Evolutionary conservation across 257 asterid species (phyloP), one percentile per base, ranked within the genome.

Genomic region (Solanum virginianum): DNA sequence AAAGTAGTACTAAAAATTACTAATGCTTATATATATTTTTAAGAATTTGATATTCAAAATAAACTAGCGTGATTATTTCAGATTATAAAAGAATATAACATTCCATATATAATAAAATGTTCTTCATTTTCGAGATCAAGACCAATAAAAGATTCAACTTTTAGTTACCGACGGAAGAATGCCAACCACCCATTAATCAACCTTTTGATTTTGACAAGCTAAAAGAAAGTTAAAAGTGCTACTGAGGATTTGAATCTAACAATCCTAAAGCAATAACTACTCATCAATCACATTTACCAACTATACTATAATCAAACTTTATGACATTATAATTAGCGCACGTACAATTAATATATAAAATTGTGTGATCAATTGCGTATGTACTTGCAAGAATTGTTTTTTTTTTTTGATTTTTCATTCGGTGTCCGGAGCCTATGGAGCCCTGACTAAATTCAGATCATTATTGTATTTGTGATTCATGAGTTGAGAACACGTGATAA

Each of bases 211-310:
- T 57, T 1, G 12, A 57, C 63, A 8, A 63, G 4, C 20, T 63
- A 26, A 63, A 63, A 13, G 0, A 13, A 63, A 22, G 36, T 26
- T 24, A 6, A 47, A 62, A 63, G 11, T 63, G 20, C 10, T 2
- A 63, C 69, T 60, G 69, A 60, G 36, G 69, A 60, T 60, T 60
- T 60, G 69, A 60, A 60, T 8, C 69, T 60, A 32, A 60, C 69
- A 10, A 22, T 60, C 36, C 36, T 22, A 63, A 8, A 26, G 71
- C 43, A 26, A 63, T 63, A 26, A 63, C 26, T 63, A 63, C 39
- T 26, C 41, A 53, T 53, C 10, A 24, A 9, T 6, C 18, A 60
- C 36, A 26, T 63, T 63, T 24, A 13, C 71, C 71, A 13, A 26
- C 41, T 63, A 63, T 22, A 26, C 10, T 8, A 24, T 15, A 62